Evolutionary conservation across 2,329 filamentous ascomycete genomes (phyloP).

Genomic region (Trichoderma sp.): DNA sequence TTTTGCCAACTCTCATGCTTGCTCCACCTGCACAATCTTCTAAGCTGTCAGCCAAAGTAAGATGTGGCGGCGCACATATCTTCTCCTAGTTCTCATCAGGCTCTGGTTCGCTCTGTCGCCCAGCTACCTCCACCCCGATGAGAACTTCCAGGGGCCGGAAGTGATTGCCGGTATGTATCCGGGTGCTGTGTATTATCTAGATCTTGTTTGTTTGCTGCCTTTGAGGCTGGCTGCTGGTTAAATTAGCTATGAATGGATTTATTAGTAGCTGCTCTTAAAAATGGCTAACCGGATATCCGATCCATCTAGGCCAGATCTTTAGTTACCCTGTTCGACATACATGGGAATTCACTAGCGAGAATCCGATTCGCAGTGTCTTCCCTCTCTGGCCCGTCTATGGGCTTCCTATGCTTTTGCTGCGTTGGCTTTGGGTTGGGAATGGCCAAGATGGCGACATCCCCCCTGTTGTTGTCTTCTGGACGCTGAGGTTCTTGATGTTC

Average conservation of each 20-base stretch:
- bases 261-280: neutral
- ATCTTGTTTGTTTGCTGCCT: neutral
- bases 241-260: neutral
- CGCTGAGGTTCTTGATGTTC: conserved; percentile 88
- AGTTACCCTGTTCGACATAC: conserved; percentile 86
- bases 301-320: conserved; percentile 76
- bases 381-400: conserved; percentile 96
- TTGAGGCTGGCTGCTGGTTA: neutral
- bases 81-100: conserved; percentile 81
- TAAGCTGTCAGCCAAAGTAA: conserved; percentile 32
- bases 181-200: neutral
- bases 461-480: conserved; percentile 87
- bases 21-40: conserved; percentile 29
- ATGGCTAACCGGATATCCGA: conserved; percentile 9
- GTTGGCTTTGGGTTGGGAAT: conserved; percentile 89
- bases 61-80: conserved; percentile 92
- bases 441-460: conserved; percentile 74
- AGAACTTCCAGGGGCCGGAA: conserved; percentile 98
- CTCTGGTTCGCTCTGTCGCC: conserved; percentile 92
- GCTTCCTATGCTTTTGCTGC: conserved; percentile 86
- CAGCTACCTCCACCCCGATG: conserved; percentile 96
- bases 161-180: conserved; percentile 81
- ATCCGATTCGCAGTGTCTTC: conserved; percentile 93
- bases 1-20: conserved; percentile 33
- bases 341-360: conserved; percentile 91